Evolutionary conservation across 768 basidiomycete genomes (phyloP), one percentile per base, ranked within the genome.

Genomic region (Boletus tylopilopsis): DNA sequence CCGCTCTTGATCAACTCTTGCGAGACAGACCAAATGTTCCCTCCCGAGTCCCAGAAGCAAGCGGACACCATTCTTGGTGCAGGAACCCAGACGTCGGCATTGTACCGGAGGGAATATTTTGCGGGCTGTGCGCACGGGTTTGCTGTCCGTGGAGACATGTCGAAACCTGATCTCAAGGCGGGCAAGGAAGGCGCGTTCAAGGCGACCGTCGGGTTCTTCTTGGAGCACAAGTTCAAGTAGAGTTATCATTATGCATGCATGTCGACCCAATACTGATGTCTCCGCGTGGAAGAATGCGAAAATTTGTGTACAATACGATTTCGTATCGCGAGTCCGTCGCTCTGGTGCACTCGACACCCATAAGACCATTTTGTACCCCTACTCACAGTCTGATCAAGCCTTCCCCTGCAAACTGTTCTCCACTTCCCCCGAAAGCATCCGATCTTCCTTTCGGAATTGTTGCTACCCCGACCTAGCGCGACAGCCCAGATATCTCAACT

Each of bases 1-100:
- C 82, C 85, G 19, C 71, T 87, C 23, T 74, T 89, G 33, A 82
- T 87, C 68, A 86, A 86, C 71, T 79, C 78, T 36, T 85, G 85
- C 67, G 72, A 76, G 23, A 35, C 61, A 24, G 83, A 86, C 62
- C 2, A 30, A 5, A 64, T 66, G 58, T 87, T 85, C 73, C 77
- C 81, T 6, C 39, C 33, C 1, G 75, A 76, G 34, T 43, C 70
- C 4, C 74, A 77, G 47, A 64, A 59, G 1, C 52, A 70, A 42
- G 79, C 81, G 2, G 80, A 82, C 45, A 59, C 69, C 42, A 69
- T 85, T 34, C 61, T 85, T 12, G 78, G 73, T 0, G 76, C 68
- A 6, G 68, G 68, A 16, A 71, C 71, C 0, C 73, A 75, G 42
- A 77, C 73, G 50, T 69, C 68, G 2, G 72, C 71, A 0, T 76